Evolutionary conservation across 805 yeast genomes (phyloP), one percentile per base, ranked within the genome.

Genomic region (Ogataea chonburiensis): DNA sequence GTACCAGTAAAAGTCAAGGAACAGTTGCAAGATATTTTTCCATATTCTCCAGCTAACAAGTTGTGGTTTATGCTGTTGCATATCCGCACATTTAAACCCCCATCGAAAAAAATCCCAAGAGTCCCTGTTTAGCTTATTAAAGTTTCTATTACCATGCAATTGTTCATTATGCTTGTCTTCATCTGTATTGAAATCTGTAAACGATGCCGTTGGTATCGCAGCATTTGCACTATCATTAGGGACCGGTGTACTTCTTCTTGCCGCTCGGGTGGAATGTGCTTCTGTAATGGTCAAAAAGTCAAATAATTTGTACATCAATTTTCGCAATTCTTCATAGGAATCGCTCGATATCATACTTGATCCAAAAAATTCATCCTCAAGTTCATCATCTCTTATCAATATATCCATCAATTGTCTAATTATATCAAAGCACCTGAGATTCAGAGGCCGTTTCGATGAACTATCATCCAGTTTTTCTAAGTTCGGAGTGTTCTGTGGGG

Each of bases 351-450:
- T 51, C n/a, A 54, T 6, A 11, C 17, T 25, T 10, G 41, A 13
- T 11, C 43, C 36, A 56, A 64, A 48, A 60, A 60, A 41, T 56
- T 52, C 37, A 54, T 46, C 28, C 50, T 42, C 40, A 34, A 22
- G 19, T n/a, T n/a, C 18, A 5, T 16, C 18, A 7, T 34, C 30
- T 5, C 17, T 8, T 42, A 38, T 19, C 17, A 42, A 5, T 31
- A 26, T 12, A 11, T 30, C 9, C 31, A 34, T 32, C 5, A 50
- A 23, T 4, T 37, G 37, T 1, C 53, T 37, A 18, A 69, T 28
- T 0, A 68, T 13, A 21, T 56, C 60, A 5, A 60, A 24, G 0
- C 70, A 61, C 23, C 74, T 56, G 10, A 53, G 43, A 26, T 56
- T 45, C 7, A 69, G 24, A 0, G 63, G 52, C 5, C 53, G 47